Base-by-base conservation (phyloP, 306 rosid genomes). In the Dicorynia guianensis region DNA sequence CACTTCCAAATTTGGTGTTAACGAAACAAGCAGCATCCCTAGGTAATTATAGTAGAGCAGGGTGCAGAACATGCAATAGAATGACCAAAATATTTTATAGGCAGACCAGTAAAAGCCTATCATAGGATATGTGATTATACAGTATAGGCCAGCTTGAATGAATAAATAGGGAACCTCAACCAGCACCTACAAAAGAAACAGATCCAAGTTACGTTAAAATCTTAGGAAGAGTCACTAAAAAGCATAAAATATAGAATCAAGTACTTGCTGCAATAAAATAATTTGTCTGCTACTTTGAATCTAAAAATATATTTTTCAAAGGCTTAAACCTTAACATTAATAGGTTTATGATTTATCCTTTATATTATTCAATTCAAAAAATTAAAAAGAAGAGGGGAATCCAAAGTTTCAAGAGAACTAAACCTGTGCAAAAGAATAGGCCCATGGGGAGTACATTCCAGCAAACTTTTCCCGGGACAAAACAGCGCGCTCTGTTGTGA, bases 391-490 rank as follows among this genome's bases (percentile, higher is more conserved):
- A 55, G 46, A 33, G 36, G 9, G 18, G 20, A 71, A 74, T 61
- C 53, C 44, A 46, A 9, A 44, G 5, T 62, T n/a, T 35, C 3
- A 25, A 38, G 66, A 78, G 40, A 65, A 73, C 6, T 6, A 64
- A 69, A 88, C 96, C 91, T 90, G 96, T 44, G 96, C 89, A 47
- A 82, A 76, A 18, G 96, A 87, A 62, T 86, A 86, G 42, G 93
- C 91, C 86, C 87, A 82, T 3, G 89, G 80, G 42, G 89, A 88
- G 68, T 82, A 88, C 96, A 90, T 90, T 78, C 93, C 93, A 13
- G 91, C 86, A 74, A 78, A 89, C 72, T 61, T 85, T 83, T 88
- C 96, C 8, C 91, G 85, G 65, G 82, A 85, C 36, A 90, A 67
- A 67, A 90, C 89, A 10, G 47, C 79, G 34, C 93, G 86, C 68